phyloP scores from a whole-genome alignment of 805 yeast genomes.

The Ogataea haglerorum region DNA sequence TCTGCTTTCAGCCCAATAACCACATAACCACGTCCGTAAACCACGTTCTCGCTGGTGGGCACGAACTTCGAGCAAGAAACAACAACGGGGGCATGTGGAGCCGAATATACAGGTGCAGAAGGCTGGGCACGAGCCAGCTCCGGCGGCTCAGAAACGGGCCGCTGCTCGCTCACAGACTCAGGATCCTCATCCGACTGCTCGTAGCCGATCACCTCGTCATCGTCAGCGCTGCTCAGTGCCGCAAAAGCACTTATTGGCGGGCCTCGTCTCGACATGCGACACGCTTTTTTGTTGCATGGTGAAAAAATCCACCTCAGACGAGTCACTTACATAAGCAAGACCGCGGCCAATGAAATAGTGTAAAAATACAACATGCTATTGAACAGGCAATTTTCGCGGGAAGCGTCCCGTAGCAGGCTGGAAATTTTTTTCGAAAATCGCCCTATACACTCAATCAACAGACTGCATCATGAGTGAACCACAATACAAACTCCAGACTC shows the following conservation, averaged over 20 bases:
- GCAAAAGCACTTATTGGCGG: slow-evolving; percentile 33
- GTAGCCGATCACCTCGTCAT: slow-evolving; percentile 14
- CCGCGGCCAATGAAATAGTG: slow-evolving; percentile 7
- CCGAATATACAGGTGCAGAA: neutral
- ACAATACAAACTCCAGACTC: slow-evolving; percentile 50
- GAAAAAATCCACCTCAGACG: neutral
- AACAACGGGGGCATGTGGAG: slow-evolving; percentile 4
- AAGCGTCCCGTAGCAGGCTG: slow-evolving; percentile 3
- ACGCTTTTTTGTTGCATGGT: slow-evolving; percentile 1
- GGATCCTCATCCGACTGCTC: slow-evolving; percentile 10
- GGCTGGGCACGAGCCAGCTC: slow-evolving; percentile 4
- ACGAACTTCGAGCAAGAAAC: slow-evolving; percentile 36
- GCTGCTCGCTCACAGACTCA: neutral
- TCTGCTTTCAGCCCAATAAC: slow-evolving; percentile 41
- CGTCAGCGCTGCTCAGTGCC: slow-evolving; percentile 26
- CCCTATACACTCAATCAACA: slow-evolving; percentile 5
- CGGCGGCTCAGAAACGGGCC: neutral
- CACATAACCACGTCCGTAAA: slow-evolving; percentile 32
- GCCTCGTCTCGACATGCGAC: slow-evolving; percentile 8
- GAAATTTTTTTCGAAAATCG: slow-evolving; percentile 11
- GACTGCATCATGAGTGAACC: slow-evolving; percentile 33
- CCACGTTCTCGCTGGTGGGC: slow-evolving; percentile 37
- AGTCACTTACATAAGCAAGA: slow-evolving; percentile 1
- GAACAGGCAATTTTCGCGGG: slow-evolving; percentile 2
- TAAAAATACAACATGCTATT: slow-evolving; percentile 3